phyloP scores from a whole-genome alignment of 129 eudicot species.

The Lactuca saligna region DNA sequence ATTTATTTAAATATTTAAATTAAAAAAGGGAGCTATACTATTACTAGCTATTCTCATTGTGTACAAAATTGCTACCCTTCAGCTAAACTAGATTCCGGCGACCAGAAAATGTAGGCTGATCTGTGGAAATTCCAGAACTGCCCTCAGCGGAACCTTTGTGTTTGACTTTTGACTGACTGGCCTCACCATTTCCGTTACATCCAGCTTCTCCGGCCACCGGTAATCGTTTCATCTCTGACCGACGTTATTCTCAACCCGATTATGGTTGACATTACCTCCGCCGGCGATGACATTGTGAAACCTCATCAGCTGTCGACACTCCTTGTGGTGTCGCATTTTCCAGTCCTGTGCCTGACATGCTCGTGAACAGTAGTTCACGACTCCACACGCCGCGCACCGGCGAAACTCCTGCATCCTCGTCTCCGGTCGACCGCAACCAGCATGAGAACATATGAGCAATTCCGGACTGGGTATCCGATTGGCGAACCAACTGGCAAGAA shows the following conservation, averaged over 20 bases:
- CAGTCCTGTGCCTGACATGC: conserved; percentile 55
- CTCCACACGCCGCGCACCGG: conserved; percentile 45
- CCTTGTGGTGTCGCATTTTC: conserved; percentile 36
- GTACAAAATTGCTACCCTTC: conserved; percentile 33
- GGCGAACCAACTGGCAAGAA: conserved; percentile 32
- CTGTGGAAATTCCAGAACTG: conserved; percentile 13
- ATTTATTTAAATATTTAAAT: no score
- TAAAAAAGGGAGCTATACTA: conserved; percentile 21
- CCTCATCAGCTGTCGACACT: conserved; percentile 29
- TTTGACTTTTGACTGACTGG: background rate
- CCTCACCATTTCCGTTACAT: conserved; percentile 2
- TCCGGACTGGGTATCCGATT: background rate
- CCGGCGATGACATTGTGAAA: conserved; percentile 12
- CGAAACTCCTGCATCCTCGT: conserved; percentile 46
- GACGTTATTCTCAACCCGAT: background rate
- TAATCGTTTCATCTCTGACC: background rate
- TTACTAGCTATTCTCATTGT: conserved; percentile 11
- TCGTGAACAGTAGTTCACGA: conserved; percentile 45
- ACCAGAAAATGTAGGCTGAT: conserved; percentile 11
- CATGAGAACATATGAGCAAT: conserved; percentile 34
- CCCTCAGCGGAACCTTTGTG: background rate
- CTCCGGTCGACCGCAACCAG: conserved; percentile 49
- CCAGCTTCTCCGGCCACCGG: conserved; percentile 5
- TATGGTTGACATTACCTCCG: background rate
- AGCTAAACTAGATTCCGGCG: conserved; percentile 22